phyloP scores from a whole-genome alignment of 208 protist species.

The Trypanosoma vivax region DNA sequence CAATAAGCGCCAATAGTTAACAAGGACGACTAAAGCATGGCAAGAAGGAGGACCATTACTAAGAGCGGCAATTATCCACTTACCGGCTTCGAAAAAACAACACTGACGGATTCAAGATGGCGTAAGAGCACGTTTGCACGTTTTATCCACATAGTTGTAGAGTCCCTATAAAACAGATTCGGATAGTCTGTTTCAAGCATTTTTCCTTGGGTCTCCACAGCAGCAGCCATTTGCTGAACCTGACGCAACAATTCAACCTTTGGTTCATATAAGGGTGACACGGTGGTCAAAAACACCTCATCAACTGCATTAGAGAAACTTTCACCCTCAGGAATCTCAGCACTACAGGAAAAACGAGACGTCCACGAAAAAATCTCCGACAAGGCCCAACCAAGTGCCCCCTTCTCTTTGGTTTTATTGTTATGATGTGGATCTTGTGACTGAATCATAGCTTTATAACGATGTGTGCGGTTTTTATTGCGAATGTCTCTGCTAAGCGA shows the following conservation, averaged over 20 bases:
- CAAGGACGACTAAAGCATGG: conserved; percentile 7
- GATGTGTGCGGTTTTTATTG: conserved; percentile 57
- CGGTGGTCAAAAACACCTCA: conserved; percentile 31
- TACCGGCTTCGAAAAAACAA: conserved; percentile 54
- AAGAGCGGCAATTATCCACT: not conserved
- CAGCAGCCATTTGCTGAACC: conserved; percentile 38
- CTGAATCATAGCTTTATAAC: no score
- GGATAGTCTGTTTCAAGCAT: conserved; percentile 60
- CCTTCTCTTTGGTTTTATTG: not conserved
- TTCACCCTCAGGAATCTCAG: conserved; percentile 28
- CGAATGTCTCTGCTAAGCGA: conserved; percentile 55
- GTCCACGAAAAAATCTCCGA: conserved; percentile 16
- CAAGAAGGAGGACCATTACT: conserved; percentile 6
- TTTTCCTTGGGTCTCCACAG: conserved; percentile 53
- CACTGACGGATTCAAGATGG: conserved; percentile 52
- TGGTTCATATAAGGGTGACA: conserved; percentile 47
- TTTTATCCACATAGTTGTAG: conserved; percentile 35
- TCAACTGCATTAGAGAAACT: conserved; percentile 20
- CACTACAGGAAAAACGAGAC: conserved; percentile 46
- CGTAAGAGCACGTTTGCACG: conserved; percentile 36
- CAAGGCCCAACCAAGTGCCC: conserved; percentile 1
- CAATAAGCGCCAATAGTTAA: no score
- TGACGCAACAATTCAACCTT: conserved; percentile 41
- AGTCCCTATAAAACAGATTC: conserved; percentile 55
- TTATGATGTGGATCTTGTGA: no score